Base-by-base conservation (phyloP, 768 basidiomycete genomes). In the Lanmaoa rubissima region DNA sequence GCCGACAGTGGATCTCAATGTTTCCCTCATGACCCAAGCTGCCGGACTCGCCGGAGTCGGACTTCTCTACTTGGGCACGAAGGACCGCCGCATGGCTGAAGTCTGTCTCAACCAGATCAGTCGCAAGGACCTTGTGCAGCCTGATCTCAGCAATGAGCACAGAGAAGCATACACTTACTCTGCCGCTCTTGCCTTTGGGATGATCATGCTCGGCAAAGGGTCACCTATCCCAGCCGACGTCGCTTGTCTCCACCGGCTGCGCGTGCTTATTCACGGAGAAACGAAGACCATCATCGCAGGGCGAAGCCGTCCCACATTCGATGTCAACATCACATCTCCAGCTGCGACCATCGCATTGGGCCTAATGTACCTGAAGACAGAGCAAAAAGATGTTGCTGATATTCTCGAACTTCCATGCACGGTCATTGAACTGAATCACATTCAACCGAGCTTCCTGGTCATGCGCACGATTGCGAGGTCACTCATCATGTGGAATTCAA, bases 131-230 rank as follows among this genome's bases (percentile, higher is more conserved):
- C 80, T 95, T 17, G 83, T 85, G 6, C 88, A 88, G 50, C 86
- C 90, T 2, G 93, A 96, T 61, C 78, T 91, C 41, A 92, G 86
- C 66, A 88, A 88, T 61, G 93, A 95, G 61, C 87, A 94, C 68
- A 85, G 92, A 39, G 97, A 98, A 67, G 87, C 94, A 1, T 98
- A 98, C 67, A 90, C 94, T 0, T 87, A 92, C 60, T 83, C 92
- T 2, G 85, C 93, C 3, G 92, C 92, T 10, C 81, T 97, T 32
- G 88, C 92, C 1, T 97, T 97, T 66, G 97, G 97, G 5, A 90
- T 97, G 85, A 88, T 96, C 72, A 96, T 98, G 89, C 82, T 98
- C 16, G 95, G 92, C 7, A 87, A 86, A 63, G 95, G 97, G 2
- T 79, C 84, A 0, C 78, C 80, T 9, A 85, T 88, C 35, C 89